Base-by-base conservation (phyloP, 805 yeast species). In the Nakazawaea holstii region DNA sequence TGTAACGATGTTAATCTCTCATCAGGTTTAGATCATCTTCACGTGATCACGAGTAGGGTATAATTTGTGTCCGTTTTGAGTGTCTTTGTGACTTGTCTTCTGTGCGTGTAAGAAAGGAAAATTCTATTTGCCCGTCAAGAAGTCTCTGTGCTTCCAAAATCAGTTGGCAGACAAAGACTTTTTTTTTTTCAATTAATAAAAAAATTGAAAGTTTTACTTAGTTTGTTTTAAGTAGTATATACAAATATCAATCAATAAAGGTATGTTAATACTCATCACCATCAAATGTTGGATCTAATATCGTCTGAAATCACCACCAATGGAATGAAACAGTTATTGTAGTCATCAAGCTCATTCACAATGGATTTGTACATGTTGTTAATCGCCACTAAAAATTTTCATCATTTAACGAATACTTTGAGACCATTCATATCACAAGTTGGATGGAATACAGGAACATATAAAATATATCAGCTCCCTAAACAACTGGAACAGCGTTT, bases 211-310 rank as follows among this genome's bases (percentile, higher is more conserved):
- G 15, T 39, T 44, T 44, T 15, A 32, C 32, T 14, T 38, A 24
- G 33, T 5, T 44, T 26, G 15, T 38, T n/a, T 17, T 17, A n/a
- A 31, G 39, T 15, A 24, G 38, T 14, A 42, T 27, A 42, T 39
- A 31, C 37, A 44, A 44, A 4, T 44, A 44, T 38, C 47, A 44
- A 44, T 44, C 47, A 44, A 20, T 44, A 44, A 44, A 44, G 47
- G 47, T 44, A 44, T 44, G 47, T 44, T 11, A 7, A 29, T 26
- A 39, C 28, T 40, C 14, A 14, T 20, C 14, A 13, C 24, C 17
- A 35, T 35, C 17, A 11, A 35, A 17, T 35, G 15, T 14, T 35
- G 64, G 62, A 30, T 61, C 54, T 32, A 62, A 60, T 43, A 57
- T 36, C 40, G 58, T 56, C 45, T 59, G 53, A 29, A 26, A 50